A percentile compares a stretch with the other conserved stretches of the same genome.
phyloP scores from a whole-genome alignment of 192 early-diverging fungal species.

The Backusella tuberculispora region DNA sequence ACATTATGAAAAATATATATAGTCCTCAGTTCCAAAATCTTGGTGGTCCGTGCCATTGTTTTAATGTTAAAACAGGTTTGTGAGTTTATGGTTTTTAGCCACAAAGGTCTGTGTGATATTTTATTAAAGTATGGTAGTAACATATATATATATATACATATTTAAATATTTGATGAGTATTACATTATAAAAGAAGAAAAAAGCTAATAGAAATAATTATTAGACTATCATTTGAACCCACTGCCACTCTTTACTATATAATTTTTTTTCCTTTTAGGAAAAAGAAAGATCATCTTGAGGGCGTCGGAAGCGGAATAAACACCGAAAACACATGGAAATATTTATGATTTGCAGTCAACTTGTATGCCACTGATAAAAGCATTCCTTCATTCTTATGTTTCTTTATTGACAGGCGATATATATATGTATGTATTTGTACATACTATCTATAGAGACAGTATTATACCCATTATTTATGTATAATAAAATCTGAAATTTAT shows the following conservation, averaged over 20 bases:
- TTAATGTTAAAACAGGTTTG: neutral
- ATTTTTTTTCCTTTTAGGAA: neutral
- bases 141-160: neutral
- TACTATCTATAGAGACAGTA: no score
- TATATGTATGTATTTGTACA: no score
- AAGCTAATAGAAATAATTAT: neutral
- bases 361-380: no score
- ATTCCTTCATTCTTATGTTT: no score
- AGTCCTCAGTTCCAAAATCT: neutral
- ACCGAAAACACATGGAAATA: neutral
- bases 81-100: neutral
- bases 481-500: no score
- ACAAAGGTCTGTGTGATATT: neutral
- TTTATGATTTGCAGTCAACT: no score
- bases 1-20: neutral
- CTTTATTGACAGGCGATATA: no score
- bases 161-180: neutral
- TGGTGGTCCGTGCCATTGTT: neutral
- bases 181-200: neutral
- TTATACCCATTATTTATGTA: no score
- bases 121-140: neutral
- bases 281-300: no score
- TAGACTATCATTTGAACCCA: neutral
- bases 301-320: no score
- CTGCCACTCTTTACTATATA: neutral